These are phyloP conservation scores for Termitomyces sp. DNA, from an alignment of 768 basidiomycete genomes.

Conservation along the genomic window DNA sequence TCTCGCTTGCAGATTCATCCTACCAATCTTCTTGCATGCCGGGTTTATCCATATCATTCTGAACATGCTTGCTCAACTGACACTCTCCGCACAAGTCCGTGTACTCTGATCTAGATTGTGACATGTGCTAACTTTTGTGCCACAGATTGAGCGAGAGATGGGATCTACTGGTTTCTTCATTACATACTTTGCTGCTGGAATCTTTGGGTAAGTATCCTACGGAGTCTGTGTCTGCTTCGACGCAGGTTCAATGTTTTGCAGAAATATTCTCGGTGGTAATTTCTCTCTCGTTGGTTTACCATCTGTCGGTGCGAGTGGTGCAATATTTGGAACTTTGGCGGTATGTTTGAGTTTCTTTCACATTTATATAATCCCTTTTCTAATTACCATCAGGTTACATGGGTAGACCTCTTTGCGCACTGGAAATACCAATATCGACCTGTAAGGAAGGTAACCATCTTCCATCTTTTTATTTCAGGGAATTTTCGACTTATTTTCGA, in stretches of 20 bases:
- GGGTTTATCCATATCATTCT: slow-evolving; percentile 90
- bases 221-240: background rate
- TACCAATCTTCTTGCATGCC: slow-evolving; percentile 88
- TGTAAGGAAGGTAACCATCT: slow-evolving; percentile 54
- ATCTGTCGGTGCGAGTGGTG: slow-evolving; percentile 88
- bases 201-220: slow-evolving; percentile 64
- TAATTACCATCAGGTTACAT: slow-evolving; percentile 45
- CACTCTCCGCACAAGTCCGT: slow-evolving; percentile 68
- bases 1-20: slow-evolving; percentile 58
- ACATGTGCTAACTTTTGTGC: background rate
- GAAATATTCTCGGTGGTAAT: slow-evolving; percentile 88
- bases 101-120: background rate
- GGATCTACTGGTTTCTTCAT: slow-evolving; percentile 81
- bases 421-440: slow-evolving; percentile 89
- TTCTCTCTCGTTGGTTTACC: slow-evolving; percentile 87
- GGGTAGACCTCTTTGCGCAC: slow-evolving; percentile 88
- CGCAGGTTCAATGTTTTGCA: slow-evolving; percentile 18
- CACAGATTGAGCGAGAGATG: slow-evolving; percentile 85
- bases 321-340: slow-evolving; percentile 83
- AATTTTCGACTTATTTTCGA: background rate
- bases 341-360: slow-evolving; percentile 30
- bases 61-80: slow-evolving; percentile 86
- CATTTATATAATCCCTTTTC: background rate
- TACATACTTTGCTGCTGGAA: slow-evolving; percentile 85
- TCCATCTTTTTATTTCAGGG: background rate